A percentile compares a stretch with the other conserved stretches of the same genome.
Evolutionary conservation across 2,329 filamentous ascomycete species (phyloP).

Genomic region (Aspergillus pseudoterreus): DNA sequence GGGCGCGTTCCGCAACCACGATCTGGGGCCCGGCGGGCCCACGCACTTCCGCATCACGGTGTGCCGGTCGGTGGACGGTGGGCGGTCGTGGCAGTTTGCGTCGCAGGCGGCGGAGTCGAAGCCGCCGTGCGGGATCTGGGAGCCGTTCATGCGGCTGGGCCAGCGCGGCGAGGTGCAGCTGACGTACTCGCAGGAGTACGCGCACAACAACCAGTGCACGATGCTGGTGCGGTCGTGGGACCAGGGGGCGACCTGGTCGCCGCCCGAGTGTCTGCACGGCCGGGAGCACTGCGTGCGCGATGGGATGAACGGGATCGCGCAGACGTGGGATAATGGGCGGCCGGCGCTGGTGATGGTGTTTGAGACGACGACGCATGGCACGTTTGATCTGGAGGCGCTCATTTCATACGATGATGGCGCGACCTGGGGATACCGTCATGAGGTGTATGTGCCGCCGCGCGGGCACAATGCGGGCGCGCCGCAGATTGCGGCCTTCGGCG

Average conservation of each 20-base stretch:
- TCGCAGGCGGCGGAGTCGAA: conserved; percentile 44
- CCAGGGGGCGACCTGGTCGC: conserved; percentile 43
- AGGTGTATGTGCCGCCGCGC: conserved; percentile 37
- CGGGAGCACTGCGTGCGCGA: conserved; percentile 33
- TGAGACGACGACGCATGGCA: conserved; percentile 42
- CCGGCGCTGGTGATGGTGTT: conserved; percentile 45
- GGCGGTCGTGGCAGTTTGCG: conserved; percentile 41
- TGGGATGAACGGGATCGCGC: conserved; percentile 44
- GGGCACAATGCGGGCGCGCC: conserved; percentile 43
- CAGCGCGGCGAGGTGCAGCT: conserved; percentile 40
- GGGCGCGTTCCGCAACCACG: conserved; percentile 50
- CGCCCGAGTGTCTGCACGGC: conserved; percentile 40
- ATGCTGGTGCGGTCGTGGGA: conserved; percentile 47
- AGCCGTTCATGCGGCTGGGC: conserved; percentile 48
- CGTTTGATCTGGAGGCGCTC: conserved; percentile 44
- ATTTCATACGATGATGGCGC: conserved; percentile 44
- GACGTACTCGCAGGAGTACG: conserved; percentile 47
- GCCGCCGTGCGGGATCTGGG: conserved; percentile 44
- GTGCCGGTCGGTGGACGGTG: conserved; percentile 45
- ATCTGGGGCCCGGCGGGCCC: conserved; percentile 32
- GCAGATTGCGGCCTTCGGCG: conserved; percentile 41
- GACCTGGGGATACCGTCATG: conserved; percentile 40
- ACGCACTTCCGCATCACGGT: conserved; percentile 50
- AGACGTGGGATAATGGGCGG: conserved; percentile 25
- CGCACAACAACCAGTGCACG: conserved; percentile 47